Conservation (phyloP, 352 stramenopile genomes). For the Chrysophaeum taylorii region DNA sequence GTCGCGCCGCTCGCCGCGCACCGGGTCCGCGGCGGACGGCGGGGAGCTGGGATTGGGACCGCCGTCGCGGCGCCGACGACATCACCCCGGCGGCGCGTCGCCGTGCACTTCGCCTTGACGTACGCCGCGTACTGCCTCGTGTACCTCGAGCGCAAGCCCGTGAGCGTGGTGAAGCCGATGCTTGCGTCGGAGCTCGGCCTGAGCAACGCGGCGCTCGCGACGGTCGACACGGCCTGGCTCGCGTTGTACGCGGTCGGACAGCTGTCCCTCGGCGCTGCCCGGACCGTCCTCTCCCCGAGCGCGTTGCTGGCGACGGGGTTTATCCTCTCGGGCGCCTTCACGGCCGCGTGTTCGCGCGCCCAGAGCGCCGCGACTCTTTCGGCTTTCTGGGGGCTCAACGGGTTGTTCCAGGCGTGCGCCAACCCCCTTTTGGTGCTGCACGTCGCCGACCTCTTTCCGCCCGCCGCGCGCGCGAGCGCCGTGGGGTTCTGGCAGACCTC, state of each 20-base stretch:
- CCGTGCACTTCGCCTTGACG: too few relatives aligned
- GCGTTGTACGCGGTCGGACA: background rate
- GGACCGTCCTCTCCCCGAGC: background rate
- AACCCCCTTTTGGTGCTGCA: background rate
- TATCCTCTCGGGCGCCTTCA: background rate
- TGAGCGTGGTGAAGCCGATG: background rate
- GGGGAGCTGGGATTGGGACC: too few relatives aligned
- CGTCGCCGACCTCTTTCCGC: background rate
- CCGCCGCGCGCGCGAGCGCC: background rate
- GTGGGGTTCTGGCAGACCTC: background rate
- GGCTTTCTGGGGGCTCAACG: background rate
- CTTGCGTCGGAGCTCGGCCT: background rate
- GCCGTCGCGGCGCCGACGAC: too few relatives aligned
- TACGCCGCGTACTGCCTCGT: background rate
- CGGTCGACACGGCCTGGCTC: slow-evolving; percentile 1
- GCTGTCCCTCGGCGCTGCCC: background rate
- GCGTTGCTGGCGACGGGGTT: background rate
- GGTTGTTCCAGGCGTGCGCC: background rate
- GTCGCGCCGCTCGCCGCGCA: too few relatives aligned
- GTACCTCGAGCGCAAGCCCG: background rate
- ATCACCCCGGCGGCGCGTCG: too few relatives aligned
- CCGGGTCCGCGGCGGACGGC: too few relatives aligned
- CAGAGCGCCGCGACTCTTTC: background rate
- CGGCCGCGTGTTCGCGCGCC: background rate
- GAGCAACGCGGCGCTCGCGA: background rate